These are phyloP conservation scores for Aspergillus uvarum DNA, from an alignment of 2,329 filamentous ascomycete species.

Conservation along the genomic window DNA sequence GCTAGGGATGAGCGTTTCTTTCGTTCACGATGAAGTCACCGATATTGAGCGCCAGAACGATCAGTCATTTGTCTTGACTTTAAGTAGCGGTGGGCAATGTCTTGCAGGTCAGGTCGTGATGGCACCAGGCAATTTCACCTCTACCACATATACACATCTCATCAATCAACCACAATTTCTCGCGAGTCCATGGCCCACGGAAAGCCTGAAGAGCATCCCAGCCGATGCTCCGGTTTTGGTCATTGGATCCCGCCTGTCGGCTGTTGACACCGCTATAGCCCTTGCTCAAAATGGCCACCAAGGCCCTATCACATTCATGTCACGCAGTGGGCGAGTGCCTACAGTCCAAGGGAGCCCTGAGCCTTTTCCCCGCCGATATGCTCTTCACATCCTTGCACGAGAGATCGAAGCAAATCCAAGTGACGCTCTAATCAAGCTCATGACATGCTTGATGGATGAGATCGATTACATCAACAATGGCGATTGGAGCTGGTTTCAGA, in stretches of 20 bases:
- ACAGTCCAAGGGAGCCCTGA: conserved; percentile 10
- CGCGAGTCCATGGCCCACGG: conserved; percentile 13
- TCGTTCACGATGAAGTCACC: conserved; percentile 6
- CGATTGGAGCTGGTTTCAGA: conserved; percentile 15
- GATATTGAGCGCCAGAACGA: conserved; percentile 11
- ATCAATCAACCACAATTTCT: conserved; percentile 9
- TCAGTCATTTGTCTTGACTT: conserved; percentile 1
- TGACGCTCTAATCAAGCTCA: conserved; percentile 9
- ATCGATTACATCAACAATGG: conserved; percentile 4
- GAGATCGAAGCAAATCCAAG: conserved; percentile 1
- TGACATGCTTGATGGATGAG: conserved; percentile 11
- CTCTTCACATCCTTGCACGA: conserved; percentile 5
- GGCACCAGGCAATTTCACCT: conserved; percentile 10
- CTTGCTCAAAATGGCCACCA: conserved; percentile 10
- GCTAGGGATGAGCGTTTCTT: conserved; percentile 2
- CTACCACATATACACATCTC: conserved; percentile 7
- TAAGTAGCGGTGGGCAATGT: background rate
- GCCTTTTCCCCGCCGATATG: conserved; percentile 9
- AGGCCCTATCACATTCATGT: conserved; percentile 14
- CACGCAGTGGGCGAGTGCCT: conserved; percentile 11
- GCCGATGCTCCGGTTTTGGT: conserved; percentile 8
- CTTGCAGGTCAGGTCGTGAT: conserved; percentile 4
- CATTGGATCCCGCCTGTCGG: conserved; percentile 12
- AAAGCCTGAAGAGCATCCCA: conserved; percentile 6
- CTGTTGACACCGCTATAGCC: conserved; percentile 9